Evolutionary conservation across 2,329 filamentous ascomycete species (phyloP).

Genomic region (Aureobasidium sp.): DNA sequence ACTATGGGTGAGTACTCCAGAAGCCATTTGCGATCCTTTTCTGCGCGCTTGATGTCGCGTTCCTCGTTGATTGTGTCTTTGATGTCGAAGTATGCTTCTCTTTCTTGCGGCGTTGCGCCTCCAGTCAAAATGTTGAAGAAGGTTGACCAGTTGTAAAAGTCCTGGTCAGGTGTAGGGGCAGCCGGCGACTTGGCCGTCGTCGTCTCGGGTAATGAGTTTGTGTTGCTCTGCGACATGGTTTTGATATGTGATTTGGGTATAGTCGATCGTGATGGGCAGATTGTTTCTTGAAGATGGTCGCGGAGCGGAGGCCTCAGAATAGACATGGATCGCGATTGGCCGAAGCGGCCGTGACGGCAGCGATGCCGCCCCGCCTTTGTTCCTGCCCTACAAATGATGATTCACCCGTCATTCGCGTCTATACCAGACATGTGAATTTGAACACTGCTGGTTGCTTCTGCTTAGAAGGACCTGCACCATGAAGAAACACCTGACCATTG

Average conservation of each 20-base stretch:
- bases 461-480: conserved; percentile 35
- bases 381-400: conserved; percentile 7
- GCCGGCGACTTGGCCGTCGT: conserved; percentile 14
- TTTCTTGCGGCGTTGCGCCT: conserved; percentile 60
- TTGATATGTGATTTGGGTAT: neutral
- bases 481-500: conserved; percentile 68
- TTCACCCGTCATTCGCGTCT: neutral
- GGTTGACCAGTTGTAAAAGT: conserved; percentile 63
- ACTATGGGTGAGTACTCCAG: conserved; percentile 79
- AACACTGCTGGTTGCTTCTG: conserved; percentile 3
- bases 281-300: neutral
- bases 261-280: neutral
- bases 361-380: neutral
- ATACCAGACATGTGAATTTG: conserved; percentile 8
- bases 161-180: conserved; percentile 22
- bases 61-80: conserved; percentile 70
- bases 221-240: conserved; percentile 13
- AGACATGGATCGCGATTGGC: conserved; percentile 15
- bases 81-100: conserved; percentile 69
- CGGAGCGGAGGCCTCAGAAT: conserved; percentile 5
- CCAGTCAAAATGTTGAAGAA: conserved; percentile 78
- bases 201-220: conserved; percentile 11
- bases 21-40: conserved; percentile 75
- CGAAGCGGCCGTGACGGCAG: neutral
- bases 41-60: conserved; percentile 72